phyloP scores from a whole-genome alignment of 2,329 filamentous ascomycete genomes.

The Tympanopsis confertula region DNA sequence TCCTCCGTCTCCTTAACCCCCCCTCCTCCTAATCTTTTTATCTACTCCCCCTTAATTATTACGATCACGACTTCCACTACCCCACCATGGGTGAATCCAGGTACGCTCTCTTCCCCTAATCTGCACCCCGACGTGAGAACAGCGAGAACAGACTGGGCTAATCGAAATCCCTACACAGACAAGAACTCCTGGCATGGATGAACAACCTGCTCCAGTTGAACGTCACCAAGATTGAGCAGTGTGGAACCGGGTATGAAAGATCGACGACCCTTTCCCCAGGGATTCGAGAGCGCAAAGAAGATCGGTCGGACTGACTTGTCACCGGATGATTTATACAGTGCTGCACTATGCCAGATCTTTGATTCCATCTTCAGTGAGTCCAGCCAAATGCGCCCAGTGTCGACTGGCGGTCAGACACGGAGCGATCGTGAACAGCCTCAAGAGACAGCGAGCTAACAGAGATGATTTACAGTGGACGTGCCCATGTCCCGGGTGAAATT shows the following conservation, averaged over 20 bases:
- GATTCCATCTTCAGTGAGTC: slow-evolving; percentile 73
- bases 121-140: no score
- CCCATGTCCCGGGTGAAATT: slow-evolving; percentile 96
- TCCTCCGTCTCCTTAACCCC: neutral
- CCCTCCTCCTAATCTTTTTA: neutral
- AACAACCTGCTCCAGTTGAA: slow-evolving; percentile 97
- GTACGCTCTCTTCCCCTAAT: neutral
- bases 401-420: no score
- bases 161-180: slow-evolving; percentile 39
- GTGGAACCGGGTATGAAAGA: slow-evolving; percentile 73
- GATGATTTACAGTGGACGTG: slow-evolving; percentile 59
- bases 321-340: slow-evolving; percentile 41
- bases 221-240: slow-evolving; percentile 97
- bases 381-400: no score
- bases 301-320: neutral
- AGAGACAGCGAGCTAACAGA: no score
- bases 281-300: no score
- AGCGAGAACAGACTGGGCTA: no score
- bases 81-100: slow-evolving; percentile 1
- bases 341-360: slow-evolving; percentile 91
- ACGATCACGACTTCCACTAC: no score
- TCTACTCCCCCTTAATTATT: no score
- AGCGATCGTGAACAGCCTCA: no score
- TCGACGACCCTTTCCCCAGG: slow-evolving; percentile 9
- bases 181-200: slow-evolving; percentile 91